A percentile compares a stretch with the other conserved stretches of the same genome.
These are phyloP conservation scores for Kregervanrija delftensis DNA, from an alignment of 805 yeast species.

Conservation along the genomic window DNA sequence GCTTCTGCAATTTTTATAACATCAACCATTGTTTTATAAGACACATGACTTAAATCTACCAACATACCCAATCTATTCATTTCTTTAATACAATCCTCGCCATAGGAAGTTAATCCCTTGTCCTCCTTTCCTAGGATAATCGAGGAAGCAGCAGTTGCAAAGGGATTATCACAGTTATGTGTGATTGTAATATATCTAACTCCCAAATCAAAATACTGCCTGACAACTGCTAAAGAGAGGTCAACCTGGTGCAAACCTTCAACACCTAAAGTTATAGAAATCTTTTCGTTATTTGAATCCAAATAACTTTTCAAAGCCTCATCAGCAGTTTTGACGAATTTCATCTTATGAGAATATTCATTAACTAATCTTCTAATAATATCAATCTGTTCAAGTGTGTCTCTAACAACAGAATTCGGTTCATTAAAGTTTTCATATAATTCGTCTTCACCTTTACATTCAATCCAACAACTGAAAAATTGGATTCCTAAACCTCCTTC, in stretches of 20 bases:
- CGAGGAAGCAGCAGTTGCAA: conserved; percentile 46
- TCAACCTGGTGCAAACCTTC: conserved; percentile 49
- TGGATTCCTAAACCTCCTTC: conserved; percentile 40
- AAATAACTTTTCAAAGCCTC: conserved; percentile 32
- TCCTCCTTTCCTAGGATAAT: conserved; percentile 38
- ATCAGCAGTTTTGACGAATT: conserved; percentile 31
- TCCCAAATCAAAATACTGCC: conserved; percentile 40
- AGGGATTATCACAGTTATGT: conserved; percentile 49
- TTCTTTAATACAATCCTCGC: conserved; percentile 35
- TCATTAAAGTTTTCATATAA: conserved; percentile 38
- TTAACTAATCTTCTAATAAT: conserved; percentile 36
- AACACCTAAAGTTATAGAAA: conserved; percentile 42
- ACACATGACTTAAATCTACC: conserved; percentile 45
- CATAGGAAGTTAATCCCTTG: conserved; percentile 36
- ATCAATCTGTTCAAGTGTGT: conserved; percentile 46
- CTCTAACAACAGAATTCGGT: conserved; percentile 37
- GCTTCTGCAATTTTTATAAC: conserved; percentile 32
- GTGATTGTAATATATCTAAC: conserved; percentile 45
- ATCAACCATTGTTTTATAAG: conserved; percentile 41
- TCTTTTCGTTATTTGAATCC: conserved; percentile 21
- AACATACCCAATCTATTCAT: conserved; percentile 50
- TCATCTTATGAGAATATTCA: conserved; percentile 31
- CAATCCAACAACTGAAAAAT: conserved; percentile 40
- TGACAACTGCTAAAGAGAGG: conserved; percentile 37
- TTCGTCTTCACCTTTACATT: conserved; percentile 34